Conservation (phyloP, 768 basidiomycete genomes). For the Boletus edulis region DNA sequence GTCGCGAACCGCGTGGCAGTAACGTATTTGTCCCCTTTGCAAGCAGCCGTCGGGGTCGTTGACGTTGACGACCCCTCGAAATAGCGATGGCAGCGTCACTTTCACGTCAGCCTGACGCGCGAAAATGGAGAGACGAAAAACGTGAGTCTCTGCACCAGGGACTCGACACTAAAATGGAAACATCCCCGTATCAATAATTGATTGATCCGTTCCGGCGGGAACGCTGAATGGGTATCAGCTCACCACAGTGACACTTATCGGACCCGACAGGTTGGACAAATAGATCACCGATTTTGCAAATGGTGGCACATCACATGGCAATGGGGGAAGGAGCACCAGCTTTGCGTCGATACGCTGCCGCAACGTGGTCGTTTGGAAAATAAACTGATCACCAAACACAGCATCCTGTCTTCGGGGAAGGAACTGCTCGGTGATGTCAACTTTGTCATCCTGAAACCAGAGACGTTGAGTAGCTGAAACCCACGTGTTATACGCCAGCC, state of each 20-base stretch:
- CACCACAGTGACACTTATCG: slow-evolving; percentile 26
- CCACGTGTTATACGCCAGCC: slow-evolving; percentile 1
- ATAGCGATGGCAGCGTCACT: slow-evolving; percentile 25
- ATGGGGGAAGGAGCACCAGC: slow-evolving; percentile 25
- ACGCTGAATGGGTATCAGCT: slow-evolving; percentile 10
- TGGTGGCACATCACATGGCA: slow-evolving; percentile 26
- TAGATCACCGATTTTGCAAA: slow-evolving; percentile 34
- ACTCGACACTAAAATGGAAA: slow-evolving; percentile 19
- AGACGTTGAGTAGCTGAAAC: neutral
- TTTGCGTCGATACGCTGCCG: slow-evolving; percentile 27
- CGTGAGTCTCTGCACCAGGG: slow-evolving; percentile 26
- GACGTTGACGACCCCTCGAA: slow-evolving; percentile 29
- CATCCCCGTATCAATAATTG: slow-evolving; percentile 5
- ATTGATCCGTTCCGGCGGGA: neutral
- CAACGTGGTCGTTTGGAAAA: slow-evolving; percentile 23
- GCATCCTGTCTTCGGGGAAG: slow-evolving; percentile 29
- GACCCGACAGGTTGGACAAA: slow-evolving; percentile 27
- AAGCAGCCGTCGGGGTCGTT: slow-evolving; percentile 10
- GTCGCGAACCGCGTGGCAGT: slow-evolving; percentile 24
- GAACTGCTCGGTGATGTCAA: slow-evolving; percentile 26
- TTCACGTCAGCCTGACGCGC: slow-evolving; percentile 29
- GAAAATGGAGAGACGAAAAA: slow-evolving; percentile 31
- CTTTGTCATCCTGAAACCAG: slow-evolving; percentile 18
- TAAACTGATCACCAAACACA: slow-evolving; percentile 30
- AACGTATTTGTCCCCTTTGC: slow-evolving; percentile 13